A percentile compares a stretch with the other conserved stretches of the same genome.
Evolutionary conservation across 768 basidiomycete genomes (phyloP).

Genomic region (Agrocybe praecox): DNA sequence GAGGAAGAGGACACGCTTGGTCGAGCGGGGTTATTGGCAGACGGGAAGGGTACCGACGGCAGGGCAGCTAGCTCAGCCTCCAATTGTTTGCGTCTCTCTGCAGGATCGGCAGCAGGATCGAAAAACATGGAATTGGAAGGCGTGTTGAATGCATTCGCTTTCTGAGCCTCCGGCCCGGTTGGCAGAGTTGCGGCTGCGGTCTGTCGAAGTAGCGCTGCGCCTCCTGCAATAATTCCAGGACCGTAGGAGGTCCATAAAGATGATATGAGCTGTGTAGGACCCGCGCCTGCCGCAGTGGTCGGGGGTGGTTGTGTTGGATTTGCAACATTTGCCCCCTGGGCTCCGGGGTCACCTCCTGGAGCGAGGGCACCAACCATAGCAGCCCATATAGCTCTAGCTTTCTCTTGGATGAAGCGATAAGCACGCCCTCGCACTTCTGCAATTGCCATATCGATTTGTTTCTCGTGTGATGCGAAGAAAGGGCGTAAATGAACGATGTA

Average conservation of each 20-base stretch:
- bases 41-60: slow-evolving; percentile 32
- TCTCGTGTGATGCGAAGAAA: slow-evolving; percentile 80
- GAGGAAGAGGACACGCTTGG: slow-evolving; percentile 19
- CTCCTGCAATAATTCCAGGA: slow-evolving; percentile 68
- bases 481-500: slow-evolving; percentile 82
- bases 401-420: slow-evolving; percentile 67
- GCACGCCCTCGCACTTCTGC: slow-evolving; percentile 60
- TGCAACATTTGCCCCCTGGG: slow-evolving; percentile 2
- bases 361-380: slow-evolving; percentile 51
- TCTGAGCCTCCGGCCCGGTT: slow-evolving; percentile 20
- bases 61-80: slow-evolving; percentile 64
- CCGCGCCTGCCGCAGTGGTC: slow-evolving; percentile 50
- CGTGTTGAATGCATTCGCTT: slow-evolving; percentile 21
- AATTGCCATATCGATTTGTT: slow-evolving; percentile 81
- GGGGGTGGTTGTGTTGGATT: slow-evolving; percentile 36
- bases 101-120: slow-evolving; percentile 9
- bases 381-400: slow-evolving; percentile 67
- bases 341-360: slow-evolving; percentile 21
- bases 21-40: slow-evolving; percentile 27
- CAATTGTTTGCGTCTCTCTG: slow-evolving; percentile 46
- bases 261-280: slow-evolving; percentile 65
- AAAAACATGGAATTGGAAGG: slow-evolving; percentile 25
- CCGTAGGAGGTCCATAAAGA: slow-evolving; percentile 82
- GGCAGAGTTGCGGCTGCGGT: slow-evolving; percentile 44
- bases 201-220: slow-evolving; percentile 63